Base-by-base conservation (phyloP, 106 monocot genomes). In the Platanthera guangdongensis region DNA sequence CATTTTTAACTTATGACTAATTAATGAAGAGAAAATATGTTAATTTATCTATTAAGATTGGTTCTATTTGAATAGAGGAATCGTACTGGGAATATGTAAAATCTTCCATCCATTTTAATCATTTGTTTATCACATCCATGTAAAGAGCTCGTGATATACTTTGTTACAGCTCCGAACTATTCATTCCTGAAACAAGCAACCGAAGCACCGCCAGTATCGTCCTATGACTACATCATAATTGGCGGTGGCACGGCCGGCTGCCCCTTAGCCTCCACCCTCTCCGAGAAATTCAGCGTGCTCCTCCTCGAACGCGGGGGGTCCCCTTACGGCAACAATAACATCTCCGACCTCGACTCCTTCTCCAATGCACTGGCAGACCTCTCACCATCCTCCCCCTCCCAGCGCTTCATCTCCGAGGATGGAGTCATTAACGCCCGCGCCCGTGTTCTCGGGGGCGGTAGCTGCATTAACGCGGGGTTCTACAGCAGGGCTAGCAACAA, bases 181-280 rank as follows among this genome's bases (percentile, higher is more conserved):
- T 8, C 72, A 19, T 79, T 79, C 49, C 4, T 72, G 11, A 72
- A 60, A 21, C 52, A 79, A n/a, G 72, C 79, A 7, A 57, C 72
- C 0, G 21, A 18, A 19, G 54, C 46, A 18, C 76, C 79, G 14
- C 47, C 9, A 0, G 69, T 78, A 9, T 69, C 78, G 22, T 78
- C 68, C 78, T 70, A 78, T 22, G 78, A 78, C 78, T 78, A 78
- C 68, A 78, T 78, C 68, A 46, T 78, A 45, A n/a, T 78, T 51
- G 78, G 78, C 52, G 78, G 78, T 13, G 78, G 78, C 52, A 69
- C 39, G 0, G 39, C 39, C 39, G 39, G 39, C 3, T 39, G 39
- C 39, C 39, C 39, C 39, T 39, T 39, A 13, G 78, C 78, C 51
- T 69, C 78, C 52, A 78, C 68, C 32, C 68, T 78, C 10, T 78